Base-by-base conservation (phyloP, 2,329 filamentous ascomycete genomes). In the Gnomoniopsis smithogilvyi region DNA sequence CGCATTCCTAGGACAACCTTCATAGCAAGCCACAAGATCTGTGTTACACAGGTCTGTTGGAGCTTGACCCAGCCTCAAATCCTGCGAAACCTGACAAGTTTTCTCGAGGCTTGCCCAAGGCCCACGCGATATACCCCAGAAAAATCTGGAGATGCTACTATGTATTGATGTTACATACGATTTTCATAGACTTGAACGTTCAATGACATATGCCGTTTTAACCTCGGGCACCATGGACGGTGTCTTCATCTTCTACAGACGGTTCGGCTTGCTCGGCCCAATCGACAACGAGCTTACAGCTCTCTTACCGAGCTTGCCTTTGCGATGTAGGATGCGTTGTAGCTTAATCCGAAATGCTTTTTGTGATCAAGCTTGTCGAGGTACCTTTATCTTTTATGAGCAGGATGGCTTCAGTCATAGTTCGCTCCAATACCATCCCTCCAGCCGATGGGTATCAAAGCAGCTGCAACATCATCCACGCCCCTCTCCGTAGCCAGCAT, bases 401-500 rank as follows among this genome's bases (percentile, higher is more conserved):
- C 26, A 30, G 4, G 8, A 4, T 8, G 8, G 26, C 34, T 49
- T 26, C 53, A 62, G 36, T 62, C 48, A 49, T 54, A 60, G 38
- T 56, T 66, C 51, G 76, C 78, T 2, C 80, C 80, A 26, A 76
- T 64, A 1, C 81, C 81, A 60, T 91, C 88, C 67, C 80, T 84
- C 91, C 91, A 96, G 2, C 92, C 92, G 55, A 95, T 81, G 0
- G 93, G 93, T 72, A 98, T 84, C 73, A 99, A 72, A 11, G 92
- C 94, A 2, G 92, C 94, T 30, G 92, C 94, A 62, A 98, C 87
- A 67, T 94, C 89, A 21, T 86, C 81, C 6, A 95, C 86, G 1
- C 95, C 94, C 54, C 95, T 80, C 77, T 99, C 95, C 19, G 92
- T 98, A n/a, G 92, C 94, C 56, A 99, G 77, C 68, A 99, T 72